Base-by-base conservation (phyloP, 2,329 filamentous ascomycete species). In the Calcarisporium arbuscula region DNA sequence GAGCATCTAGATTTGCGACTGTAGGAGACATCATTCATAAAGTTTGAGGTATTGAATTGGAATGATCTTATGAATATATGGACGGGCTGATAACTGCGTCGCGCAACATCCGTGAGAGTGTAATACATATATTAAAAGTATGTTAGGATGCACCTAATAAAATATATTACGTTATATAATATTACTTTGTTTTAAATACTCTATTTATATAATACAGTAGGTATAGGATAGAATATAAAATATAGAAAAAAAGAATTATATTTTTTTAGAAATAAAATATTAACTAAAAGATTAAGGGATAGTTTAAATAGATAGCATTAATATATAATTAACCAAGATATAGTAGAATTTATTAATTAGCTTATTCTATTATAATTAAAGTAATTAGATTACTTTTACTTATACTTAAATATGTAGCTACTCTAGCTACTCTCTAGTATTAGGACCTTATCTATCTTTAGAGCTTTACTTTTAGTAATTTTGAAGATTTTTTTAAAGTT, bases 1-100 rank as follows among this genome's bases (percentile, higher is more conserved):
- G 77, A 19, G 88, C 81, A 58, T 94, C 83, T 4, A 89, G 65
- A 15, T 69, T 65, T 7, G 44, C 39, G 28, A 53, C 49, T n/a
- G 42, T 46, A 27, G 41, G 31, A 25, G n/a, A 25, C 22, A 25
- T 25, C 8, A 25, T 25, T 10, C 14, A 25, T 25, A 3, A 10
- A 25, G 8, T 25, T 25, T 9, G n/a, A 25, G n/a, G 22, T 25
- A 25, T 25, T 9, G 8, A 25, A n/a, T 25, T 25, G 9, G 22
- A 8, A 25, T 8, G 22, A 8, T 25, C 8, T 25, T 25, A 8
- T 25, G n/a, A 25, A n/a, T 8, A 9, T 25, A 25, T 25, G n/a
- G 22, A 25, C n/a, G n/a, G 22, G 22, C 22, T 25, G 9, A 9
- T 25, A 25, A 9, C 8, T 25, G n/a, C n/a, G 22, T 25, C n/a